Base-by-base conservation (phyloP, 805 yeast genomes). In the Metschnikowia picachoensis region DNA sequence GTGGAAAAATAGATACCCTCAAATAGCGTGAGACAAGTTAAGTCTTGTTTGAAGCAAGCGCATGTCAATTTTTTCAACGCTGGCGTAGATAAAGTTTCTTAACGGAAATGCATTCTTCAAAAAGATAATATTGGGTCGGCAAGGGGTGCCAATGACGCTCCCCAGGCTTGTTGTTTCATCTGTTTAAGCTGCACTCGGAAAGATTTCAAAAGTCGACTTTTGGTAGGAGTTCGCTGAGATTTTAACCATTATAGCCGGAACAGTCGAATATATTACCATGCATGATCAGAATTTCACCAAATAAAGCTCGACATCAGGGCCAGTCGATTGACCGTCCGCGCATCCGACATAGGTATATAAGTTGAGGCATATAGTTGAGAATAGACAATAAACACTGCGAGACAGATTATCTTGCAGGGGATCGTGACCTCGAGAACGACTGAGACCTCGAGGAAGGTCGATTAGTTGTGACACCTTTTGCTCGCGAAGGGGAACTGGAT, bases 161-260 rank as follows among this genome's bases (percentile, higher is more conserved):
- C 36, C 30, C 28, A 33, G 42, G 2, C 30, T n/a, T 13, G 39
- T 30, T 11, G 31, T 36, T 8, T 32, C 14, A 35, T 44, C 50
- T 12, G 44, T 43, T 32, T 53, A 55, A 3, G 48, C 53, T 11
- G 53, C 56, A 27, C 41, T 35, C 14, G 47, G 47, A 28, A 34
- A 28, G 27, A 13, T 46, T 27, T 45, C 38, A 29, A 48, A 30
- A 14, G 29, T 35, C 7, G 39, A 37, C 14, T 41, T 40, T 13
- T 27, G 28, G 42, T 56, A 60, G 40, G 48, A 57, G 1, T 32
- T 31, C 15, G 65, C 60, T 29, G 53, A 31, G 38, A 59, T 66
- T 8, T 73, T 73, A 7, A 68, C 70, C 33, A 70, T 43, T 2
- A 72, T 57, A 30, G 67, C 68, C 0, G 77, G 76, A 2, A 68